Percentiles rank a stretch among this genome's conserved stretches.
phyloP scores from a whole-genome alignment of 2,329 filamentous ascomycete species.

The Fonsecaea multimorphosa region DNA sequence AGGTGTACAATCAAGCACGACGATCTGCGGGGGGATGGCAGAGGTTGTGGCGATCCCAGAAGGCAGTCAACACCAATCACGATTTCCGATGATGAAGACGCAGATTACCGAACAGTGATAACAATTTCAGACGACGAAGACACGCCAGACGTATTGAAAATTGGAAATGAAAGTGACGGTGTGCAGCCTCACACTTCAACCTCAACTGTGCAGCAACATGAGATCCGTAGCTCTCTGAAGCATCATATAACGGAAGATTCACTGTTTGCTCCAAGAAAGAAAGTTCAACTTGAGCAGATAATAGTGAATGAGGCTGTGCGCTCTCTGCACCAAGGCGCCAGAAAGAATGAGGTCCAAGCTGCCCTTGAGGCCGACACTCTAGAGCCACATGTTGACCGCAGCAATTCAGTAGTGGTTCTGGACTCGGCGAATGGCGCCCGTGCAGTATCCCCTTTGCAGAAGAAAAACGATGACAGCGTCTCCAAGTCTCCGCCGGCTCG shows the following conservation, averaged over 20 bases:
- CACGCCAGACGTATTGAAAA: background rate
- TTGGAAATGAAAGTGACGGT: background rate
- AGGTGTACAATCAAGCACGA: background rate
- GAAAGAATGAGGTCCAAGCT: background rate
- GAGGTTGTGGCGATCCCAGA: background rate
- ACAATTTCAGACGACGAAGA: background rate
- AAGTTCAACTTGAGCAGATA: background rate
- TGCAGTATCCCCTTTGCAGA: background rate
- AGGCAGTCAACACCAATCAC: background rate
- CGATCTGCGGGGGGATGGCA: background rate
- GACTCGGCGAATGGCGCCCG: background rate
- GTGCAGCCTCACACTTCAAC: background rate
- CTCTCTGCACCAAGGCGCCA: background rate
- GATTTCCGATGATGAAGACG: conserved; percentile 25
- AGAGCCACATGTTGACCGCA: too few species aligned
- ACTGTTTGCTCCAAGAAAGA: conserved; percentile 19
- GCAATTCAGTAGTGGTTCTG: background rate
- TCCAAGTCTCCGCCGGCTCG: background rate
- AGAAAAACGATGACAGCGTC: background rate
- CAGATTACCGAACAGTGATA: background rate
- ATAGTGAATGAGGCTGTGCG: background rate
- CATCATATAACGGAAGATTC: conserved; percentile 6
- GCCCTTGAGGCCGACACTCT: too few species aligned
- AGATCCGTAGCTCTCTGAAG: conserved; percentile 14
- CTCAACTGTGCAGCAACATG: conserved; percentile 1